Evolutionary conservation across 2,329 filamentous ascomycete species (phyloP), one percentile per base, ranked within the genome.

Genomic region (Aspergillus transmontanensis): DNA sequence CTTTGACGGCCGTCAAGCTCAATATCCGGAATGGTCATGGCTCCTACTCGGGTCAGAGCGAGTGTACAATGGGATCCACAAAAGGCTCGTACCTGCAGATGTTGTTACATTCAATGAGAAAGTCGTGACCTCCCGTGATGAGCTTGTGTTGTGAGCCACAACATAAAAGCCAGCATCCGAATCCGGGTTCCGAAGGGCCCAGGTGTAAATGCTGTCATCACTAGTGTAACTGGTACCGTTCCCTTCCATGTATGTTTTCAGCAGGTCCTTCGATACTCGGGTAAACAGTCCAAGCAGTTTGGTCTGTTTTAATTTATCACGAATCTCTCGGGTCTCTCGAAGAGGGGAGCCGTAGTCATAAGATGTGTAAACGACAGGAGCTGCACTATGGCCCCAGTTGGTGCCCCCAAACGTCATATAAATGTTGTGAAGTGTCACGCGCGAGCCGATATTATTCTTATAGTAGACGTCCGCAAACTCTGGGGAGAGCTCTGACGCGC

Each of bases 341-440:
- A 87, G 72, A 0, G 84, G 83, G 0, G 85, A 83, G 10, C 78
- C 76, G 60, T 82, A 82, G 58, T 82, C 80, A 50, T 82, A 81
- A 0, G 69, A 74, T 9, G 76, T 80, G 63, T 85, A 86, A 0
- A 86, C 84, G 26, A 83, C 81, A 0, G 82, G 81, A 4, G 81
- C 79, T 46, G 79, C 81, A 53, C 77, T 80, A 58, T 86, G 82
- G 9, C 82, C 84, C 84, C 84, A 86, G 64, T 84, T 86, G 0
- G 84, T 86, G 1, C 84, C 84, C n/a, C 84, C 84, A 67, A 78
- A 84, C 0, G 80, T 78, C 75, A 86, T 85, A 66, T 86, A 86
- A 16, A 86, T 63, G 53, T 78, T 85, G 39, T 83, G 73, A 12
- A 85, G 70, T 0, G 83, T 85, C 1, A 81, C 76, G 26, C 80